Evolutionary conservation across 306 rosid species (phyloP).

Genomic region (Rubus idaeus): DNA sequence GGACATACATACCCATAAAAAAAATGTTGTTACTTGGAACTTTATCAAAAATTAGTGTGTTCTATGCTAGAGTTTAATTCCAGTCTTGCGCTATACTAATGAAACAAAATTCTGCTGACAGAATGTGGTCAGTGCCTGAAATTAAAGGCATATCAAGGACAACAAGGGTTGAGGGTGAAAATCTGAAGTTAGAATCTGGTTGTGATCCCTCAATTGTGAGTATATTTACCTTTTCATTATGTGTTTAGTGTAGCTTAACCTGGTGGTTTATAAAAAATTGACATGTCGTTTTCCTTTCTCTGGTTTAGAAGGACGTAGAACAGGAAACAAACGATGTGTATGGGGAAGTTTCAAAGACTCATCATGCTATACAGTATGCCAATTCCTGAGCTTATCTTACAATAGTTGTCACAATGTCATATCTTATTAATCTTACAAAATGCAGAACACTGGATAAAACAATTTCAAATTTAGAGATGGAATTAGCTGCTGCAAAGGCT

Average conservation of each 20-base stretch:
- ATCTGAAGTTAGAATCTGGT: slow-evolving; percentile 33
- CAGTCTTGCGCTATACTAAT: not conserved
- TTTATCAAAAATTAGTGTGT: not conserved
- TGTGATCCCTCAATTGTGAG: slow-evolving; percentile 45
- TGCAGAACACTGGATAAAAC: slow-evolving; percentile 55
- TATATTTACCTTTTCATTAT: not conserved
- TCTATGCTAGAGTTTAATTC: not conserved
- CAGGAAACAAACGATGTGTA: slow-evolving; percentile 37
- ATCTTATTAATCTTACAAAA: slow-evolving; percentile 21
- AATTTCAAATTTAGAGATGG: slow-evolving; percentile 60
- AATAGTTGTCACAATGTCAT: not conserved
- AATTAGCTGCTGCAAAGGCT: slow-evolving; percentile 56
- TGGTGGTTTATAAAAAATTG: not conserved
- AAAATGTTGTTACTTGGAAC: not conserved
- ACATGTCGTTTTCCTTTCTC: slow-evolving; percentile 2
- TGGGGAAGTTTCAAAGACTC: slow-evolving; percentile 51
- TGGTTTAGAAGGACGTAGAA: slow-evolving; percentile 36
- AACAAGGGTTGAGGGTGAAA: slow-evolving; percentile 30
- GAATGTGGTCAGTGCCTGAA: slow-evolving; percentile 54
- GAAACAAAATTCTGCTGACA: slow-evolving; percentile 15
- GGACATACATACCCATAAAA: not conserved
- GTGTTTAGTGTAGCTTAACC: not conserved
- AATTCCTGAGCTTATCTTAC: not conserved
- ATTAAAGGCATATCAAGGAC: slow-evolving; percentile 36
- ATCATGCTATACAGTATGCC: slow-evolving; percentile 51